phyloP scores from a whole-genome alignment of 495 filamentous ascomycete species.

The Clavariopsis aquatica region DNA sequence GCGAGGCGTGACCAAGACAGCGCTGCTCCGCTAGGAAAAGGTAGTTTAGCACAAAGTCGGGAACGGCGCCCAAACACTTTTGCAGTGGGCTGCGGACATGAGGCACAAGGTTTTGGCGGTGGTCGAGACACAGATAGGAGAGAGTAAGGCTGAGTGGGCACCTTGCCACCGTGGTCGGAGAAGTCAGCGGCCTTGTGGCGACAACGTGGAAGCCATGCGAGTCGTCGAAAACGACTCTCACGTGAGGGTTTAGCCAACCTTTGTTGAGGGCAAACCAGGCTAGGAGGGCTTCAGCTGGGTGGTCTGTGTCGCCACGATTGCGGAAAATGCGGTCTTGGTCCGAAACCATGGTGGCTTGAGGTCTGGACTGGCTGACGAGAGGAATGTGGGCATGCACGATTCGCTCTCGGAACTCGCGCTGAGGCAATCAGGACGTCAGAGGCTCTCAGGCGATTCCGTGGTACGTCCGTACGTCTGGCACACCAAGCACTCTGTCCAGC shows the following conservation, averaged over 20 bases:
- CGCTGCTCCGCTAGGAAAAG: slow-evolving; percentile 64
- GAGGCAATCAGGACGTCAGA: not conserved
- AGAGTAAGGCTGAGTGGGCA: slow-evolving; percentile 53
- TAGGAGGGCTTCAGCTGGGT: slow-evolving; percentile 5
- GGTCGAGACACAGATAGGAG: slow-evolving; percentile 55
- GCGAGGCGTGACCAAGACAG: slow-evolving; percentile 51
- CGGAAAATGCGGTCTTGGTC: not conserved
- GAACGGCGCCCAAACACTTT: slow-evolving; percentile 8
- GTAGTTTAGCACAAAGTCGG: slow-evolving; percentile 36
- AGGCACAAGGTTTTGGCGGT: slow-evolving; percentile 36
- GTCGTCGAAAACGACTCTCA: slow-evolving; percentile 10
- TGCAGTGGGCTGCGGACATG: slow-evolving; percentile 21
- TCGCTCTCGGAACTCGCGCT: not conserved
- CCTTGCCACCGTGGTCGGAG: slow-evolving; percentile 2
- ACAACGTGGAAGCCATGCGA: slow-evolving; percentile 50
- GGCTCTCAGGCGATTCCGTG: not conserved
- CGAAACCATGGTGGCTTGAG: not conserved
- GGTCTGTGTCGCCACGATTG: not conserved
- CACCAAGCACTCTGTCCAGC: slow-evolving; percentile 1
- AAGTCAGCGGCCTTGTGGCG: slow-evolving; percentile 43
- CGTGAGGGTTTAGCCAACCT: slow-evolving; percentile 24
- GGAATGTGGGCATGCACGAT: not conserved
- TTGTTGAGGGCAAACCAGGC: slow-evolving; percentile 21
- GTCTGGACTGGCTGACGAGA: not conserved
- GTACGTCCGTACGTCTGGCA: not conserved